phyloP scores from a whole-genome alignment of 352 stramenopile genomes.

The Phytopythium oedochilum region DNA sequence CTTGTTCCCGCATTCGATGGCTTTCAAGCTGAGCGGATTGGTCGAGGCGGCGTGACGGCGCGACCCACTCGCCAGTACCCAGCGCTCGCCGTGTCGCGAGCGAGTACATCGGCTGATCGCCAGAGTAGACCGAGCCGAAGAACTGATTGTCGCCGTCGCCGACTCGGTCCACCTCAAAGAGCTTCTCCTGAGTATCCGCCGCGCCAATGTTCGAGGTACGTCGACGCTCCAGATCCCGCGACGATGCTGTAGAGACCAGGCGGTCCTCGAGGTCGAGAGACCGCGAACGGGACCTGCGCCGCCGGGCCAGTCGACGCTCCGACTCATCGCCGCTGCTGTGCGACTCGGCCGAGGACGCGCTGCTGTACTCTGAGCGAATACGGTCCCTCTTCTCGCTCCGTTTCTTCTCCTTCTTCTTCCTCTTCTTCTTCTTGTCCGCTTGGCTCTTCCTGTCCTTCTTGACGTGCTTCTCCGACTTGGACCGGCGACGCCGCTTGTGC shows the following conservation, averaged over 20 bases:
- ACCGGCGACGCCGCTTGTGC: constrained; percentile 20
- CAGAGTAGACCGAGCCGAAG: constrained; percentile 59
- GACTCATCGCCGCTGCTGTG: constrained; percentile 11
- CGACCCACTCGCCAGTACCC: constrained; percentile 37
- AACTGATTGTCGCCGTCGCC: constrained; percentile 68
- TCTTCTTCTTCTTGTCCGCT: background rate
- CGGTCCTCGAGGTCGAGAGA: background rate
- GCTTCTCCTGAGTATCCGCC: constrained; percentile 13
- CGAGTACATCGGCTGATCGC: constrained; percentile 59
- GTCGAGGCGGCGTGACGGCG: constrained; percentile 9
- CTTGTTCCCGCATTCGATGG: constrained; percentile 1
- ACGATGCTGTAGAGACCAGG: background rate
- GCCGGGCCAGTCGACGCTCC: background rate
- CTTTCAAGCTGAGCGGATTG: constrained; percentile 4
- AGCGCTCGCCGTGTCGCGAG: constrained; percentile 48
- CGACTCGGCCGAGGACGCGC: background rate
- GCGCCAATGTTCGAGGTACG: background rate
- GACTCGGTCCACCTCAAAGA: constrained; percentile 62
- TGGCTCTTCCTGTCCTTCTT: constrained; percentile 5
- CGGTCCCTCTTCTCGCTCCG: constrained; percentile 1
- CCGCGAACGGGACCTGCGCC: constrained; percentile 12
- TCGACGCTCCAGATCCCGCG: background rate
- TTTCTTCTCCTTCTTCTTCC: constrained; percentile 20
- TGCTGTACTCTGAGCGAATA: constrained; percentile 1
- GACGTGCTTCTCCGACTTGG: constrained; percentile 1